phyloP scores from a whole-genome alignment of 2,329 filamentous ascomycete species.

The Pseudogymnoascus sp. region DNA sequence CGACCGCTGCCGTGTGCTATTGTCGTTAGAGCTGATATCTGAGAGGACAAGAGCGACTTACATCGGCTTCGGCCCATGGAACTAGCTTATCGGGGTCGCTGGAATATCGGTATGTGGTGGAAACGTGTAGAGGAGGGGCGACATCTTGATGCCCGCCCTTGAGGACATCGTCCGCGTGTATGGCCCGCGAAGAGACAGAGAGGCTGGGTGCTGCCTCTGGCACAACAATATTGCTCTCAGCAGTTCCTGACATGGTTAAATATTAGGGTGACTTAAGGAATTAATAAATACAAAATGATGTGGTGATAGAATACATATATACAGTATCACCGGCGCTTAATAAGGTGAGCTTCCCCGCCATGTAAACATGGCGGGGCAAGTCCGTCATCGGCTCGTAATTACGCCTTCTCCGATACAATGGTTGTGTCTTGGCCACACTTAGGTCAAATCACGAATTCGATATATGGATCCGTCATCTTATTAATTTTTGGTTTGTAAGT shows the following conservation, averaged over 20 bases:
- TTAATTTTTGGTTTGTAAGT: neutral
- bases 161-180: slow-evolving; percentile 76
- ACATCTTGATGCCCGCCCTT: slow-evolving; percentile 64
- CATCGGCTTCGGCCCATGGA: slow-evolving; percentile 46
- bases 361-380: neutral
- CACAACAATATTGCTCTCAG: neutral
- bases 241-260: neutral
- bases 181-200: slow-evolving; percentile 60
- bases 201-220: neutral
- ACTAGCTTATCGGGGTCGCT: slow-evolving; percentile 59
- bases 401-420: slow-evolving; percentile 4
- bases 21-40: neutral
- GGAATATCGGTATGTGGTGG: slow-evolving; percentile 82
- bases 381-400: slow-evolving; percentile 8
- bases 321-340: neutral
- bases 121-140: slow-evolving; percentile 81
- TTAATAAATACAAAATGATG: neutral
- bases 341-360: neutral
- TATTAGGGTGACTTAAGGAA: neutral
- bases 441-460: neutral
- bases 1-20: slow-evolving; percentile 24
- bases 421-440: neutral
- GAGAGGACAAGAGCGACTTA: slow-evolving; percentile 32
- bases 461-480: neutral
- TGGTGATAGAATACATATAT: neutral